Base-by-base conservation (phyloP, 1,139 yeast species). In the Candida albicans region DNA sequence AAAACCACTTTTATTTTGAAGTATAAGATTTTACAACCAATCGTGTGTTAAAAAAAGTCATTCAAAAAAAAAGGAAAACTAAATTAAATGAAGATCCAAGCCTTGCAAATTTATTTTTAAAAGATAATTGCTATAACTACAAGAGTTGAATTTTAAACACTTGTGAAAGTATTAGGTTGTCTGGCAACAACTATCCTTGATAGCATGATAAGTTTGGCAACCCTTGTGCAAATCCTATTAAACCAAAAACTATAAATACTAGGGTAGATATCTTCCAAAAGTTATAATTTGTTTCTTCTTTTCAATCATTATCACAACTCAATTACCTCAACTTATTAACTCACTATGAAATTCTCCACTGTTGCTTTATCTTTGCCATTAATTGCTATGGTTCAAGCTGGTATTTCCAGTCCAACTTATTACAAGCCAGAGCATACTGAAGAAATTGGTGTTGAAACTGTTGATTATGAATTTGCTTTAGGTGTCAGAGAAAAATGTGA, bases 391-490 rank as follows among this genome's bases (percentile, higher is more conserved):
- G 31, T 13, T 27, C 33, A 32, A 12, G 40, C 40, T 37, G 35
- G 40, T 32, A 11, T 31, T 32, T 8, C 31, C 9, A 28, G 29
- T 6, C 39, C 39, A 10, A 22, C 10, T 7, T 32, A 37, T 31
- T 25, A 31, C 35, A 12, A 25, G 11, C 40, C 40, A 37, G 24
- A 31, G 18, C 26, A 28, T n/a, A 15, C 11, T 12, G 8, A 9
- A 3, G 33, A 18, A 2, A 28, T 10, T 37, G 27, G 39, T 18
- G 25, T 37, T 12, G 15, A 25, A 24, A 33, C 46, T 9, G 45
- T 46, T 29, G 41, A 33, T 15, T 33, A 40, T 14, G 27, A 39
- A 26, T 43, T 46, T 38, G 47, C 42, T 14, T 43, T 46, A 38
- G 47, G 44, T 15, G 46, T 43, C 9, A 44, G 37, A 35, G 40